Evolutionary conservation across 1,139 yeast genomes (phyloP).

Genomic region (Zygosaccharomyces pseudobailii): DNA sequence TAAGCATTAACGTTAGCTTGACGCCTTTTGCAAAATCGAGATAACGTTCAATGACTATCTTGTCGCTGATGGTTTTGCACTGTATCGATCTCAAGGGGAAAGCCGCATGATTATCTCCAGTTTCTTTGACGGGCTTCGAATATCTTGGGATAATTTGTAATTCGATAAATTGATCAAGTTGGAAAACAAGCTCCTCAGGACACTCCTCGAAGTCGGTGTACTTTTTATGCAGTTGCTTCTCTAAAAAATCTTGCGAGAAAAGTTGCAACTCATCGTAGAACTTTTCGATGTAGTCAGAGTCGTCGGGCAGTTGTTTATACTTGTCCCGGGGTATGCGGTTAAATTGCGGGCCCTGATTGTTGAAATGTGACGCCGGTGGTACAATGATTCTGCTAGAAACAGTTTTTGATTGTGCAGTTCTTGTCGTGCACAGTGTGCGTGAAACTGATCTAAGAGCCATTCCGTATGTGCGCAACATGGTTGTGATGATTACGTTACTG

Average conservation of each 20-base stretch:
- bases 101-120: conserved; percentile 2
- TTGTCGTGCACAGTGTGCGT: conserved; percentile 7
- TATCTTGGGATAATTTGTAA: conserved; percentile 26
- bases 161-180: conserved; percentile 33
- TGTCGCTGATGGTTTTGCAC: conserved; percentile 18
- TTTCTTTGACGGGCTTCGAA: conserved; percentile 6
- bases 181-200: conserved; percentile 32
- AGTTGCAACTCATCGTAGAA: conserved; percentile 39
- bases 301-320: conserved; percentile 46
- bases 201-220: conserved; percentile 34
- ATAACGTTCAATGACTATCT: conserved; percentile 31
- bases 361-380: conserved; percentile 21
- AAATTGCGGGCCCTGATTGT: conserved; percentile 1
- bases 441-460: conserved; percentile 1
- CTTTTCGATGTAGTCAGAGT: conserved; percentile 43
- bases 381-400: conserved; percentile 21
- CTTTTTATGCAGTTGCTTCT: conserved; percentile 27
- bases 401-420: conserved; percentile 12
- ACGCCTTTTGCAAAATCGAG: conserved; percentile 39
- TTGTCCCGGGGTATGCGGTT: conserved; percentile 14
- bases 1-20: conserved; percentile 37
- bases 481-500: neutral
- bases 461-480: neutral
- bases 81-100: conserved; percentile 8
- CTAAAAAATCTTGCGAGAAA: conserved; percentile 31